Base-by-base conservation (phyloP, 129 eudicot species). In the Tanacetum coccineum region DNA sequence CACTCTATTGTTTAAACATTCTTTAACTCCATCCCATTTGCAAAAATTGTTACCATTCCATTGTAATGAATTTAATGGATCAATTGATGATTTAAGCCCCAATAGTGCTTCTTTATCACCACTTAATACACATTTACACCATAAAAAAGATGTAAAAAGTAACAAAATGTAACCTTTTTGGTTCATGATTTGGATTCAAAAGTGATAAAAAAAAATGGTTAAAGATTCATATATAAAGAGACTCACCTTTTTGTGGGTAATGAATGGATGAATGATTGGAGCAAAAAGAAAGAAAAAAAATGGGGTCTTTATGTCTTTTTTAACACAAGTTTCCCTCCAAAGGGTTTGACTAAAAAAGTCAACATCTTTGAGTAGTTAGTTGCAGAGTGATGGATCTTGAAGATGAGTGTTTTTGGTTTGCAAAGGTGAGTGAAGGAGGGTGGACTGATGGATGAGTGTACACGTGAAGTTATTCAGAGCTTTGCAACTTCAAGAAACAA, bases 1-100 rank as follows among this genome's bases (percentile, higher is more conserved):
- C 9, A 93, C 95, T 44, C 96, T 83, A 5, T 96, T 96, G 6
- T 45, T 71, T 32, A 78, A 68, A 68, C 99, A 93, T 70, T 86
- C 90, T 68, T 59, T 86, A 4, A 93, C 81, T 1, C 96, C 99
- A 45, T 82, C 65, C 99, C 99, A 93, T 30, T 74, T 62, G 75
- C 99, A 93, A 11, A 81, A 60, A 74, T 84, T 81, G 4, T 12
- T 57, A 4, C 82, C 84, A 40, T 68, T 74, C 98, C 98, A 92
- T 62, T 83, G 78, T 40, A 92, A 89, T 17, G 64, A 61, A 67
- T 81, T 78, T 0, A 73, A 64, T 4, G 89, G 89, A 80, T 92
- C 98, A 6, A 92, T 66, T 2, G 84, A 72, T 3, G 81, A 64
- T 63, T 76, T 86, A 21, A 92, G 55, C 5, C 67, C 81, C 28